Evolutionary conservation across 2,329 filamentous ascomycete species (phyloP).

Genomic region (Fusarium solani-melongenae): DNA sequence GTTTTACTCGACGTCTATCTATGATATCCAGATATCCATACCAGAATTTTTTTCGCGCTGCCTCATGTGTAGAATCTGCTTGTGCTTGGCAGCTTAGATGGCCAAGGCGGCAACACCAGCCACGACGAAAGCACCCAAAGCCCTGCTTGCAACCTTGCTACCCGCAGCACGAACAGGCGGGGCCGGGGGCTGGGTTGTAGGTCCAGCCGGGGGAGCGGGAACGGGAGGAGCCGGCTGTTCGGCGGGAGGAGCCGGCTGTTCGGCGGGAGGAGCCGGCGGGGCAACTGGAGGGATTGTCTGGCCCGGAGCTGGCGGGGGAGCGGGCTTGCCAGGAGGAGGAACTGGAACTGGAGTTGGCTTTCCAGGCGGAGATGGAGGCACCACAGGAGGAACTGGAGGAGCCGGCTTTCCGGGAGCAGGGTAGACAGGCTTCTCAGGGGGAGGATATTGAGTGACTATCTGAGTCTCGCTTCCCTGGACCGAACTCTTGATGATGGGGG

Average conservation of each 20-base stretch:
- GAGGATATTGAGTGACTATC: conserved; percentile 4
- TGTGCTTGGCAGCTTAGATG: conserved; percentile 41
- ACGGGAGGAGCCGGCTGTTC: not conserved
- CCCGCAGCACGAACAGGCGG: conserved; percentile 49
- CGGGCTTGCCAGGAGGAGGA: not conserved
- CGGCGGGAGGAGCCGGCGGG: not conserved
- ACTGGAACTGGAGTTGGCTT: not conserved
- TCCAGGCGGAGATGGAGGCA: not conserved
- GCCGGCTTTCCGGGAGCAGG: conserved; percentile 3
- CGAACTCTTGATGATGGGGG: conserved; percentile 6
- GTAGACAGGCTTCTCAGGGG: not conserved
- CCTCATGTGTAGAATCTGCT: too few species aligned
- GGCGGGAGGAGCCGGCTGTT: not conserved
- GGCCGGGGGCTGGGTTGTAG: conserved; percentile 12
- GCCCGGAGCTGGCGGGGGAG: not conserved
- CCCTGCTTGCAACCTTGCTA: conserved; percentile 47
- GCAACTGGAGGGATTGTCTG: not conserved
- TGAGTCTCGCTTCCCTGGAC: not conserved
- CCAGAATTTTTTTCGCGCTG: not conserved
- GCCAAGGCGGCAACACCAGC: conserved; percentile 53
- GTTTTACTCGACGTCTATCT: not conserved
- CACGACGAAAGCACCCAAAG: conserved; percentile 51
- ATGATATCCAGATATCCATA: not conserved
- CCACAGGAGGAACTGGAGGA: not conserved
- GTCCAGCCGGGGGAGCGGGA: not conserved